Percentiles rank a stretch among this genome's conserved stretches.
These are phyloP conservation scores for Hymenochaete sp. DNA, from an alignment of 1,284 basidiomycete genomes.

Conservation along the genomic window DNA sequence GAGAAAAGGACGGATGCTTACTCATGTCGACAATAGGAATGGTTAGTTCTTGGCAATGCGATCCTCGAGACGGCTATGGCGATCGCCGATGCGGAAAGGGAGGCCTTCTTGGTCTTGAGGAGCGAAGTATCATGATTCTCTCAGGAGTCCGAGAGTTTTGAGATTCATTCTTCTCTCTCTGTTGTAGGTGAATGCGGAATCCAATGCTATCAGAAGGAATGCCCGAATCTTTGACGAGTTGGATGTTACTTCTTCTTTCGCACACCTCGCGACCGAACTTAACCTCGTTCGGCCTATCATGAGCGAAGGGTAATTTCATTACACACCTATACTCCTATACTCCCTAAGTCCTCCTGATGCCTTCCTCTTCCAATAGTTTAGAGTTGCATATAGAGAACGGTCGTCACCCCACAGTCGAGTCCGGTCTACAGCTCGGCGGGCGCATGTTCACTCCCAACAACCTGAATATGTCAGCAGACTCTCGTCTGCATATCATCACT, in stretches of 20 bases:
- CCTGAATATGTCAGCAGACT: conserved; percentile 48
- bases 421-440: conserved; percentile 70
- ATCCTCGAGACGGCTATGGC: conserved; percentile 51
- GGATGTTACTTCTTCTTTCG: conserved; percentile 79
- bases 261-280: conserved; percentile 74
- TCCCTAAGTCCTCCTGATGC: conserved; percentile 10
- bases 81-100: conserved; percentile 54
- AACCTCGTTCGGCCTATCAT: conserved; percentile 69
- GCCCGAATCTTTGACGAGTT: conserved; percentile 82
- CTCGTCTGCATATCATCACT: conserved; percentile 75
- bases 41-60: conserved; percentile 63
- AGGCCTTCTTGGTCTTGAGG: conserved; percentile 62
- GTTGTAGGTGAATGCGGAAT: conserved; percentile 52
- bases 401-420: conserved; percentile 89
- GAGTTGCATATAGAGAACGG: conserved; percentile 68
- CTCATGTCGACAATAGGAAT: conserved; percentile 40
- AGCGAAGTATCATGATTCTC: conserved; percentile 44
- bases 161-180: conserved; percentile 8
- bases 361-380: conserved; percentile 33
- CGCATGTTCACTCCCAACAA: conserved; percentile 82
- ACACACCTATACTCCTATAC: neutral
- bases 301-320: conserved; percentile 53
- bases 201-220: conserved; percentile 57
- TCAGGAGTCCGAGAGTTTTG: conserved; percentile 9
- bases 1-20: neutral